A percentile compares a stretch with the other conserved stretches of the same genome.
phyloP scores from a whole-genome alignment of 1,284 basidiomycete species.

The Earliella scabrosa region DNA sequence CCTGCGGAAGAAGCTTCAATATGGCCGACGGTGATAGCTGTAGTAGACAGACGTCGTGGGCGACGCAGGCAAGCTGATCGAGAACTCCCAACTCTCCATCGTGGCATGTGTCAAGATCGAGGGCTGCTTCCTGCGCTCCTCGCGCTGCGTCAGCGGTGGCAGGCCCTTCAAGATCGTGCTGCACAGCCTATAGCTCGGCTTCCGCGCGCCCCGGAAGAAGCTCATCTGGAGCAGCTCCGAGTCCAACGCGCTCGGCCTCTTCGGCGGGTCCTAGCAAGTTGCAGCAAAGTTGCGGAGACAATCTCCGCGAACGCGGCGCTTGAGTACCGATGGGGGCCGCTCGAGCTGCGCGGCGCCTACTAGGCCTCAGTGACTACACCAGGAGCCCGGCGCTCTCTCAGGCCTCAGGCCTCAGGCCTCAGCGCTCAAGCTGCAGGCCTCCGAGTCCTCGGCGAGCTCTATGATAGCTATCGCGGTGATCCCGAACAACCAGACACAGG shows the following conservation, averaged over 20 bases:
- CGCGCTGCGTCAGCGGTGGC: slow-evolving; percentile 70
- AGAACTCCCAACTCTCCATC: slow-evolving; percentile 73
- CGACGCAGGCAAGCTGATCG: slow-evolving; percentile 30
- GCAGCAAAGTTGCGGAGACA: slow-evolving; percentile 77
- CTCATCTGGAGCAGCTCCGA: slow-evolving; percentile 79
- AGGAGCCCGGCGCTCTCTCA: slow-evolving; percentile 77
- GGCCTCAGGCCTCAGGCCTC: slow-evolving; percentile 72
- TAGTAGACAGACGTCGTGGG: slow-evolving; percentile 32
- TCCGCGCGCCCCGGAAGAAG: slow-evolving; percentile 82
- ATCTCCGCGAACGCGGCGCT: slow-evolving; percentile 83
- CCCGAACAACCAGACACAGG: slow-evolving; percentile 94
- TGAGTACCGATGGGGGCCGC: slow-evolving; percentile 79
- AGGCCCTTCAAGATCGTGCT: slow-evolving; percentile 72
- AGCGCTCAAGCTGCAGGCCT: slow-evolving; percentile 81
- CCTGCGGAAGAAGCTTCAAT: slow-evolving; percentile 14
- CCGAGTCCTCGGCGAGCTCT: slow-evolving; percentile 83
- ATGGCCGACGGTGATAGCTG: slow-evolving; percentile 17
- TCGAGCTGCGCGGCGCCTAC: slow-evolving; percentile 79
- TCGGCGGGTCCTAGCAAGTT: slow-evolving; percentile 82
- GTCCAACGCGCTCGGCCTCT: slow-evolving; percentile 79
- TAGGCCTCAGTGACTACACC: slow-evolving; percentile 74
- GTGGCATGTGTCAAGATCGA: slow-evolving; percentile 48
- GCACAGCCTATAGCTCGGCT: slow-evolving; percentile 75
- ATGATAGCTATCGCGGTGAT: slow-evolving; percentile 91
- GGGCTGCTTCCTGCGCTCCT: slow-evolving; percentile 61